phyloP scores from a whole-genome alignment of 2,329 filamentous ascomycete species.

The Curvularia lunata region DNA sequence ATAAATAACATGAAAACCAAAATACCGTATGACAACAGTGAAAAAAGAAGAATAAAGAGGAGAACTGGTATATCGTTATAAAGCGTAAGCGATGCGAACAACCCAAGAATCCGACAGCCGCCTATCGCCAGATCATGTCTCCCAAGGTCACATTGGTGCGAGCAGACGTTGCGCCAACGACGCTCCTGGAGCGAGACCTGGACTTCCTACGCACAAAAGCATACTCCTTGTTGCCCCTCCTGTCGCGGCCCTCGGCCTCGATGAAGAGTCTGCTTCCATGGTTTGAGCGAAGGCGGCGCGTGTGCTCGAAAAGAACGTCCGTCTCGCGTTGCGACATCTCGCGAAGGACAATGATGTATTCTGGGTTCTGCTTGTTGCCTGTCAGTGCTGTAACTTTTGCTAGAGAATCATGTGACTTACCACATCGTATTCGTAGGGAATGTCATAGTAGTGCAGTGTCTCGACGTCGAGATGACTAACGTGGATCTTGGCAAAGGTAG shows the following conservation, averaged over 20 bases:
- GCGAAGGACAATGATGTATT: constrained; percentile 58
- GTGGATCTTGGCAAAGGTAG: constrained; percentile 57
- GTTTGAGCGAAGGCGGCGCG: constrained; percentile 50
- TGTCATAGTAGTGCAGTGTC: constrained; percentile 56
- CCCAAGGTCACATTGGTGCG: constrained; percentile 40
- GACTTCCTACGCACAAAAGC: constrained; percentile 53
- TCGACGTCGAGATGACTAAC: constrained; percentile 55
- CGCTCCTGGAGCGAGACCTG: constrained; percentile 38
- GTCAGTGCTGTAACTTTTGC: constrained; percentile 9
- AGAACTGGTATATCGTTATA: constrained; percentile 11
- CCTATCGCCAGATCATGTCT: constrained; percentile 41
- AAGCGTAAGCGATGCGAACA: not conserved
- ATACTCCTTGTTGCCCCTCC: constrained; percentile 51
- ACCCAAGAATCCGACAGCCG: not conserved
- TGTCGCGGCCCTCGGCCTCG: constrained; percentile 48
- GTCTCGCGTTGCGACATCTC: constrained; percentile 58
- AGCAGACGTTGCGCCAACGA: constrained; percentile 38
- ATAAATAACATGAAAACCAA: not conserved
- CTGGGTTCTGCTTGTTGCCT: constrained; percentile 41
- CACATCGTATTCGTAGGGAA: constrained; percentile 56
- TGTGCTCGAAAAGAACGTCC: constrained; percentile 59
- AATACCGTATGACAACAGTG: not conserved
- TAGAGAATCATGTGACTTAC: constrained; percentile 44
- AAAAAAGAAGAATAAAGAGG: not conserved
- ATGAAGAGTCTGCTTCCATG: constrained; percentile 49